A percentile compares a stretch with the other conserved stretches of the same genome.
phyloP scores from a whole-genome alignment of 1,284 basidiomycete species.

The Rhodotorula sp. region DNA sequence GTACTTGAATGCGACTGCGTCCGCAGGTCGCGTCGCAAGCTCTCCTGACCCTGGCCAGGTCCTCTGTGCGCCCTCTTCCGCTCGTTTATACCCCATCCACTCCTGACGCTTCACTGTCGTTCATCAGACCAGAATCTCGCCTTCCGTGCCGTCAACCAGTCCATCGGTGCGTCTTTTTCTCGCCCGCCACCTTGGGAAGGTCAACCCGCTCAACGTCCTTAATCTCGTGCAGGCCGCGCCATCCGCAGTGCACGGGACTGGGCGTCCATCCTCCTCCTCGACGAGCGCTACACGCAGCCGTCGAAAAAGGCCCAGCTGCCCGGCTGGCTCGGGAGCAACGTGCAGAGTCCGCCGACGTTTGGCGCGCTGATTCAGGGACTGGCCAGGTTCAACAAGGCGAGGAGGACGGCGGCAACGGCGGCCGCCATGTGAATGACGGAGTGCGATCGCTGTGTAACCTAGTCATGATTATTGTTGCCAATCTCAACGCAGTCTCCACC shows the following conservation, averaged over 20 bases:
- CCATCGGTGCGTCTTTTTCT: conserved; percentile 65
- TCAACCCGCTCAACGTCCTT: background rate
- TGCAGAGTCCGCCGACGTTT: conserved; percentile 68
- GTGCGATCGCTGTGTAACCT: background rate
- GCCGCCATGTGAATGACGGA: no score
- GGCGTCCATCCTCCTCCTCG: conserved; percentile 74
- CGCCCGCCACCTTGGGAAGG: background rate
- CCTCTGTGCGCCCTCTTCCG: conserved; percentile 64
- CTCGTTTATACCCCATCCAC: background rate
- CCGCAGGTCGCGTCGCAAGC: conserved; percentile 50
- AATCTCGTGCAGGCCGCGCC: conserved; percentile 66
- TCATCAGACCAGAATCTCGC: conserved; percentile 46
- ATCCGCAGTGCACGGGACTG: conserved; percentile 85
- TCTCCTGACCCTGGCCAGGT: conserved; percentile 74
- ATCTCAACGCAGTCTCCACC: background rate
- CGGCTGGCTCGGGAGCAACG: conserved; percentile 75
- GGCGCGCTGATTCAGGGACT: conserved; percentile 58
- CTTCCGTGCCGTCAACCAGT: conserved; percentile 79
- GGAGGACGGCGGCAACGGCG: background rate
- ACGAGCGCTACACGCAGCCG: conserved; percentile 69
- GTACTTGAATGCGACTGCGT: conserved; percentile 63
- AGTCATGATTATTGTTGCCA: background rate
- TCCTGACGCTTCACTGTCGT: background rate
- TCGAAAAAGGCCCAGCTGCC: conserved; percentile 77
- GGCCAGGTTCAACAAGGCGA: conserved; percentile 17